Conservation (phyloP, 768 basidiomycete genomes). For the Tulasnella sp. region DNA sequence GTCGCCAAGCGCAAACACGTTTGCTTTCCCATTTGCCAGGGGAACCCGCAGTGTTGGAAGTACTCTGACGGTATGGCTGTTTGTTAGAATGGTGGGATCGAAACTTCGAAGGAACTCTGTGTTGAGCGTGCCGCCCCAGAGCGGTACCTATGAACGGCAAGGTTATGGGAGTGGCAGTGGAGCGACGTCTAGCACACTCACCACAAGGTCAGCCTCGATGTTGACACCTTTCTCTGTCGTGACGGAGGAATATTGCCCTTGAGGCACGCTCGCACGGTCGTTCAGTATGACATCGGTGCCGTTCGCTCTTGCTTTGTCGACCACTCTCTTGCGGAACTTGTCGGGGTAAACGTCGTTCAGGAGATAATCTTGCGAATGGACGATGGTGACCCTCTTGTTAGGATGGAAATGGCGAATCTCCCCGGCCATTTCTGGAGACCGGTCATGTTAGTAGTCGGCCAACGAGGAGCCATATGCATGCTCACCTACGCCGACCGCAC, state of each 20-base stretch:
- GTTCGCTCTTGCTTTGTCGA: conserved; percentile 1
- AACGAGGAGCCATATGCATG: too few species aligned
- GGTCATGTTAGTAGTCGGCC: not conserved
- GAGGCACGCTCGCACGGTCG: conserved; percentile 15
- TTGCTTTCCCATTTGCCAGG: conserved; percentile 14
- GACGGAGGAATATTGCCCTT: conserved; percentile 3
- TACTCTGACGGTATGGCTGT: conserved; percentile 18
- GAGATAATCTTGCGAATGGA: conserved; percentile 14
- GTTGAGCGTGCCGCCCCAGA: conserved; percentile 17
- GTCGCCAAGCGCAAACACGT: conserved; percentile 20
- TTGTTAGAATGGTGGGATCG: conserved; percentile 16
- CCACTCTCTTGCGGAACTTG: conserved; percentile 18
- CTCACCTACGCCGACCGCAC: conserved; percentile 20
- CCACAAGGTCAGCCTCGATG: conserved; percentile 21
- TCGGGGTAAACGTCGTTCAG: conserved; percentile 21
- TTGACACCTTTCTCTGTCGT: conserved; percentile 20
- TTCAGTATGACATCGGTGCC: conserved; percentile 19
- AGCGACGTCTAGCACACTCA: not conserved
- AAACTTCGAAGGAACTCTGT: conserved; percentile 13
- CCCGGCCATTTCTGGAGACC: conserved; percentile 17
- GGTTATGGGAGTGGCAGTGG: not conserved
- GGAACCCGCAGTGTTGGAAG: conserved; percentile 20
- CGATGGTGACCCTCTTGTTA: conserved; percentile 18
- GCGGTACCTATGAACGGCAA: conserved; percentile 5
- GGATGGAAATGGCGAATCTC: conserved; percentile 20